Evolutionary conservation across 2,329 filamentous ascomycete genomes (phyloP).

Genomic region (Coniochaeta hoffmannii): DNA sequence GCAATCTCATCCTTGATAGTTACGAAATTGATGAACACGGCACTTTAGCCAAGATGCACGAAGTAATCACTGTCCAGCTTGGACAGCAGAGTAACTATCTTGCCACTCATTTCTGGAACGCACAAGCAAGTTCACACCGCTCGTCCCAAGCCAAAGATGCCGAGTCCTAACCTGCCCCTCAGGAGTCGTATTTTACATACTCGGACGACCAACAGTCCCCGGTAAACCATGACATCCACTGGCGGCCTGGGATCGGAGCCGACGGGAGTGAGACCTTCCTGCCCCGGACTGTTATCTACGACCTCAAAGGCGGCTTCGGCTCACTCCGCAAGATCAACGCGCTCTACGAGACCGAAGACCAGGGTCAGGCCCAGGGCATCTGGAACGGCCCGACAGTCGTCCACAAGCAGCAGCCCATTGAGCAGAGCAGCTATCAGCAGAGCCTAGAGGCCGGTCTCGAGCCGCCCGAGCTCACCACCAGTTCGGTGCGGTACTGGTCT

Average conservation of each 20-base stretch:
- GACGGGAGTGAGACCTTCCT: slow-evolving; percentile 89
- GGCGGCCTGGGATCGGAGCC: slow-evolving; percentile 71
- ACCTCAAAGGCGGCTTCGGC: slow-evolving; percentile 89
- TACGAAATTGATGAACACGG: neutral
- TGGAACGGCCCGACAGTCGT: slow-evolving; percentile 50
- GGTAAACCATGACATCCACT: slow-evolving; percentile 81
- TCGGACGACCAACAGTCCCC: slow-evolving; percentile 55
- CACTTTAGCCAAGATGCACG: slow-evolving; percentile 58
- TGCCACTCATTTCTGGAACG: slow-evolving; percentile 96
- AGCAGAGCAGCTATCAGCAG: slow-evolving; percentile 67
- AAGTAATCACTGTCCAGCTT: slow-evolving; percentile 89
- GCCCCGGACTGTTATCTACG: slow-evolving; percentile 86
- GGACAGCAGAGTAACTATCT: slow-evolving; percentile 90
- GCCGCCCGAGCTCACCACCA: slow-evolving; percentile 56
- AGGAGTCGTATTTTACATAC: slow-evolving; percentile 99
- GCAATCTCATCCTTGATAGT: no score
- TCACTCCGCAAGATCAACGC: slow-evolving; percentile 81
- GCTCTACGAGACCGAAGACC: slow-evolving; percentile 59
- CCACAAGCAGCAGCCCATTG: slow-evolving; percentile 61
- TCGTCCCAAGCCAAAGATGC: neutral
- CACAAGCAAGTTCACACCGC: slow-evolving; percentile 54
- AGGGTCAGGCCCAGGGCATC: slow-evolving; percentile 22
- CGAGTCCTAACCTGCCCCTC: neutral
- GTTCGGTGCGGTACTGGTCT: slow-evolving; percentile 88
- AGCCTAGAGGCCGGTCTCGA: slow-evolving; percentile 65